Evolutionary conservation across 495 filamentous ascomycete genomes (phyloP), one percentile per base, ranked within the genome.

Genomic region (Endocarpon pusillum): DNA sequence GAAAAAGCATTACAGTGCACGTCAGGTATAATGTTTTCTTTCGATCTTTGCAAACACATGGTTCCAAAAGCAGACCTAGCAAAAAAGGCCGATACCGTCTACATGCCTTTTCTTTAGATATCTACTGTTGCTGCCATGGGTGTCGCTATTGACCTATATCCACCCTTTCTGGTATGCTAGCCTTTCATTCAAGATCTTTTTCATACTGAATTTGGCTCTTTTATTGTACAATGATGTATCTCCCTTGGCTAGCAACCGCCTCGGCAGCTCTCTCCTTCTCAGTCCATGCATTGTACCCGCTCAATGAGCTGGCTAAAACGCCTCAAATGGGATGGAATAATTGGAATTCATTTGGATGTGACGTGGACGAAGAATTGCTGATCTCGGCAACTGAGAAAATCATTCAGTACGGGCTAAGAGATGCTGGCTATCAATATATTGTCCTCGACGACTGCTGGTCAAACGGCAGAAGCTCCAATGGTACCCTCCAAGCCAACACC

Each of bases 301-400:
- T 31, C 35, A 64, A 64, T 57, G 61, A 54, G 6, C 42, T 64
- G 12, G 56, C 54, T 17, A 29, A 48, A 3, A 53, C 49, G 3
- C 60, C 61, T 15, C 57, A 58, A 32, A 48, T 64, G 49, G 60
- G 60, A 42, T 51, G 49, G 55, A 46, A 62, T 30, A 57, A 67
- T 24, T 72, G 69, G 67, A 73, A 73, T 44, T 57, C 63, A 4
- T 66, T 67, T 34, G 59, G 50, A 10, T 71, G 69, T 39, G 39
- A 56, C 26, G 54, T 72, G 39, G 59, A 54, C 19, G 67, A 67
- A 39, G 56, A 51, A 4, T 42, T 69, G 15, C 47, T 72, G 17
- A 40, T 68, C 8, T 42, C 45, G 12, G 63, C 65, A 5, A 64
- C 65, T 0, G 24, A 60, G 19, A 41, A 48, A 11, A 67, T 73